Percentiles rank a stretch among this genome's conserved stretches.
Conservation (phyloP, 2,329 filamentous ascomycete species). For the Colletotrichum sp. region DNA sequence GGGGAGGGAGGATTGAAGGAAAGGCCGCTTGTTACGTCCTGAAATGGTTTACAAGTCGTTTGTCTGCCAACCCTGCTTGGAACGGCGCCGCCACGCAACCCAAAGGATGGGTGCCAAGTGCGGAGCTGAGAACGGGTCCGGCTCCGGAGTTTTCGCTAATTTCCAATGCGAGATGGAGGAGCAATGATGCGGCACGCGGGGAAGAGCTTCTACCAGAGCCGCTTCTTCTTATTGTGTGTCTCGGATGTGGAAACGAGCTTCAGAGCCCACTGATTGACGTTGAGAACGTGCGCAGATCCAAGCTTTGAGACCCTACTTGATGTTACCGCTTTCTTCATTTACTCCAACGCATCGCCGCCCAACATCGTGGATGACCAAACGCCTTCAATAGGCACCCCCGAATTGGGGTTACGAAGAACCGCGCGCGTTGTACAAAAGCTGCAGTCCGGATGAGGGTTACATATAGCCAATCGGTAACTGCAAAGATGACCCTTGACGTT, state of each 20-base stretch:
- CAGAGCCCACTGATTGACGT: not conserved
- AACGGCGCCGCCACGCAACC: not conserved
- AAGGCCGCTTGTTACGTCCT: not conserved
- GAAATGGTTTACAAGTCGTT: constrained; percentile 15
- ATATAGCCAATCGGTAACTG: not conserved
- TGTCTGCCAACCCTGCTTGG: not conserved
- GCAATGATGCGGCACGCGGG: not conserved
- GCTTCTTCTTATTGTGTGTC: not conserved
- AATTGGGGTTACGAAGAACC: not conserved
- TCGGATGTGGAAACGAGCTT: not conserved
- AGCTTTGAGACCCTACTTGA: not conserved
- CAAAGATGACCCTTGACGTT: not conserved
- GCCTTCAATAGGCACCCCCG: not conserved
- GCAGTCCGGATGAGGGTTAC: not conserved
- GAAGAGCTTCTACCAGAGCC: not conserved
- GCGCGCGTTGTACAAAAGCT: not conserved
- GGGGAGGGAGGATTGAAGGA: not conserved
- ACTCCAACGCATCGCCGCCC: not conserved
- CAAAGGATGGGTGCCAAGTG: not conserved
- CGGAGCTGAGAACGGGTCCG: not conserved
- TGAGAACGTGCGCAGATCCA: not conserved
- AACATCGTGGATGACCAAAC: not conserved
- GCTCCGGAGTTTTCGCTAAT: not conserved
- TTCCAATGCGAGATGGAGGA: not conserved
- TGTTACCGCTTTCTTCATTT: not conserved